Conservation (phyloP, 192 early-diverging fungal genomes). For the Gaertneriomyces semiglobifer region DNA sequence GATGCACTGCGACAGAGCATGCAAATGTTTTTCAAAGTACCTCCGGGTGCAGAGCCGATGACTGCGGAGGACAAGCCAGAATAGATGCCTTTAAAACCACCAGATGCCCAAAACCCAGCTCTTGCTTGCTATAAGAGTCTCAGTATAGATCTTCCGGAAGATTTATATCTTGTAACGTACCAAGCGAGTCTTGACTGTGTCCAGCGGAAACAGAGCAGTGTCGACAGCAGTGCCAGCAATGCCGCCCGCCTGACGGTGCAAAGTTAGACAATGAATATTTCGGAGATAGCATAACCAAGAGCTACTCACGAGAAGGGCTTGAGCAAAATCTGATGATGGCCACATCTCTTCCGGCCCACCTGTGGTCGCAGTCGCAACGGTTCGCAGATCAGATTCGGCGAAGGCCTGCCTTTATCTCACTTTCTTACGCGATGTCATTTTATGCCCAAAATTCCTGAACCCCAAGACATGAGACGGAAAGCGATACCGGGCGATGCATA, state of each 20-base stretch:
- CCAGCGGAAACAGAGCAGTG: slow-evolving; percentile 88
- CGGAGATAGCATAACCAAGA: no score
- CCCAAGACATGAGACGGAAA: no score
- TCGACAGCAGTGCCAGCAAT: slow-evolving; percentile 92
- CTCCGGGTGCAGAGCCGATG: slow-evolving; percentile 88
- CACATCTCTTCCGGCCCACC: background rate
- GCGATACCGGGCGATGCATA: no score
- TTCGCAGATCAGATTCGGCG: background rate
- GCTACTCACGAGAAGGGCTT: no score
- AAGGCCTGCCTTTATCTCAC: no score
- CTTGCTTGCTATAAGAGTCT: slow-evolving; percentile 20
- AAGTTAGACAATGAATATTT: no score
- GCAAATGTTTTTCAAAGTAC: slow-evolving; percentile 39
- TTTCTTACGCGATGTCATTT: no score
- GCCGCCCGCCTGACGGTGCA: slow-evolving; percentile 61
- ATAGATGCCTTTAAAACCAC: slow-evolving; percentile 67
- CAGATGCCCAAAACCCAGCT: slow-evolving; percentile 22
- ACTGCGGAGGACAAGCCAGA: slow-evolving; percentile 84
- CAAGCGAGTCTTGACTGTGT: slow-evolving; percentile 95
- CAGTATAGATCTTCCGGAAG: background rate
- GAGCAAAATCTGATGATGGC: background rate
- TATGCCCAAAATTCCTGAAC: no score
- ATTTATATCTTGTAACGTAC: slow-evolving; percentile 10
- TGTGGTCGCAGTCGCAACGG: background rate
- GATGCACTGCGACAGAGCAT: background rate